Evolutionary conservation across 345 rosid genomes (phyloP), one percentile per base, ranked within the genome.

Genomic region (Salix exigua): DNA sequence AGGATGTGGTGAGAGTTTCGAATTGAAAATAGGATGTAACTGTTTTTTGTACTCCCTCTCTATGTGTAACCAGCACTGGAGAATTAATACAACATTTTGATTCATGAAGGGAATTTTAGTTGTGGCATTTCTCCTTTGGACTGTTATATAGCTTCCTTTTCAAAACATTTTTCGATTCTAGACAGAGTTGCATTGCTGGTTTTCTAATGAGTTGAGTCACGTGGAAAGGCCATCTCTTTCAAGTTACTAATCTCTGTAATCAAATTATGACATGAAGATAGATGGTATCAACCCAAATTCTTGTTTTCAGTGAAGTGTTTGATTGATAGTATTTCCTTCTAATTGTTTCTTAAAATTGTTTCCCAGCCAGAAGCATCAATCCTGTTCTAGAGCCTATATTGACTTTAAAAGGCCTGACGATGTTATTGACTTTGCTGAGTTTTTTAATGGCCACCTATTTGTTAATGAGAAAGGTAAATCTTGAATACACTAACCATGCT

Each of bases 401-500:
- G 86, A 90, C 78, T 90, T 91, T 83, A 88, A 80, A 78, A 84
- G 81, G 75, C 82, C 88, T 2, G 92, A 88, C 65, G 92, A 91
- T 70, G 91, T 91, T 62, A 38, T 88, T 61, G 90, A 88, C 81
- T 91, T 91, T 84, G 97, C 91, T 1, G 97, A 88, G 81, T 85
- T 88, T 81, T 90, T 90, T 80, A 86, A 87, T 33, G 92, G 94
- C 12, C 97, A 91, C 67, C 79, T 90, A 44, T 91, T 91, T 82
- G 92, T 91, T 58, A 90, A 88, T 58, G 94, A 91, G 89, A 91
- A 90, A 78, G 97, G 97, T 91, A 88, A 81, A 77, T 53, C 66
- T 73, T 66, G 25, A 37, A 18, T 31, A 35, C 25, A 18, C 25
- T 38, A 75, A 75, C 38, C 67, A 23, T 68, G 63, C 21, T 16